phyloP scores from a whole-genome alignment of 2,329 filamentous ascomycete genomes.

The Beauveria australis region DNA sequence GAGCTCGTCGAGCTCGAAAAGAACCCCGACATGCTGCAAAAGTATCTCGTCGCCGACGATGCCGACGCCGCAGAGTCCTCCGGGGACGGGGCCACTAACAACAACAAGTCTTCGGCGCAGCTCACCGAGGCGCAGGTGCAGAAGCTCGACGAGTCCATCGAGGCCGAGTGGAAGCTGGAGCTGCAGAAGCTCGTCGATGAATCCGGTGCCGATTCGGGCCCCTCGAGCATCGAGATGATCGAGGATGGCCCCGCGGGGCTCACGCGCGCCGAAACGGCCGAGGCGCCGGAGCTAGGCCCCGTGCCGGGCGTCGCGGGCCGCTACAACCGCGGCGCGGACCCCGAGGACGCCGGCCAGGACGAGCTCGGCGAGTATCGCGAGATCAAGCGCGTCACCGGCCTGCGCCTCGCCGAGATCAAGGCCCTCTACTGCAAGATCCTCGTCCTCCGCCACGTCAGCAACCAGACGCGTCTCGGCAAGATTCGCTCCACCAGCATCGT shows the following conservation, averaged over 20 bases:
- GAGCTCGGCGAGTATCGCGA: slow-evolving; percentile 41
- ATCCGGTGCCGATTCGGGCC: slow-evolving; percentile 21
- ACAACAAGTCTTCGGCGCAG: slow-evolving; percentile 18
- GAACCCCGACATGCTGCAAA: slow-evolving; percentile 30
- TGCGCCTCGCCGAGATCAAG: slow-evolving; percentile 44
- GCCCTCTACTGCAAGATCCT: slow-evolving; percentile 61
- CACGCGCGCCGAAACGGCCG: slow-evolving; percentile 30
- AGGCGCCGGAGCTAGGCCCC: slow-evolving; percentile 43
- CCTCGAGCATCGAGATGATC: slow-evolving; percentile 28
- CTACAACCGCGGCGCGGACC: slow-evolving; percentile 41
- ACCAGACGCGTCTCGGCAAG: slow-evolving; percentile 96
- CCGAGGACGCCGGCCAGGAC: slow-evolving; percentile 42
- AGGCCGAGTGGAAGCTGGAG: slow-evolving; percentile 29
- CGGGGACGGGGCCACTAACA: slow-evolving; percentile 16
- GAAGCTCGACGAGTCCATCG: slow-evolving; percentile 30
- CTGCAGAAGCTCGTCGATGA: slow-evolving; percentile 25
- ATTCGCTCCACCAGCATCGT: slow-evolving; percentile 68
- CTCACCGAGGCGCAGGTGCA: slow-evolving; percentile 27
- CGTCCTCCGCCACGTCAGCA: slow-evolving; percentile 66
- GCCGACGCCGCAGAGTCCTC: slow-evolving; percentile 11
- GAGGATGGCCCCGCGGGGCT: slow-evolving; percentile 28
- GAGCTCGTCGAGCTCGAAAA: slow-evolving; percentile 34
- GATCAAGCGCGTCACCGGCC: slow-evolving; percentile 46
- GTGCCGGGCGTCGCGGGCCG: slow-evolving; percentile 44
- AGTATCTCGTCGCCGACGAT: slow-evolving; percentile 28